Evolutionary conservation across 2,329 filamentous ascomycete genomes (phyloP).

Genomic region (Nemania serpens): DNA sequence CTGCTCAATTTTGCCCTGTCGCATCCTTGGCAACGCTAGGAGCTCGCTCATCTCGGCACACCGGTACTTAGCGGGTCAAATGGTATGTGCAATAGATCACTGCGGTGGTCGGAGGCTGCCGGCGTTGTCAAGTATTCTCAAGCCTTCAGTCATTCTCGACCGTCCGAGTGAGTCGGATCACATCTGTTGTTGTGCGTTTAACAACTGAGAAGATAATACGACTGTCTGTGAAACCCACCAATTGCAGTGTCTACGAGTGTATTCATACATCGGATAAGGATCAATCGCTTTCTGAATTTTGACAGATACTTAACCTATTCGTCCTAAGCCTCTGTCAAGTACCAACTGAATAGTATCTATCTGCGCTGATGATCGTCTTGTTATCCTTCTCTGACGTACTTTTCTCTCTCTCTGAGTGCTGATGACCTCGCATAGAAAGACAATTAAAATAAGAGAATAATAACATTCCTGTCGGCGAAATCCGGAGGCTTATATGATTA

Average conservation of each 20-base stretch:
- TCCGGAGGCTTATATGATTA: constrained; percentile 11
- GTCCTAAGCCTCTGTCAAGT: too few relatives aligned
- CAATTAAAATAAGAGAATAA: neutral
- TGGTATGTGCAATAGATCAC: neutral
- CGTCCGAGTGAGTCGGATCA: too few relatives aligned
- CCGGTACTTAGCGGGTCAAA: constrained; percentile 1
- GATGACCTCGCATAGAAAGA: constrained; percentile 15
- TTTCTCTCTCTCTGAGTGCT: too few relatives aligned
- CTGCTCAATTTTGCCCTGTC: constrained; percentile 10
- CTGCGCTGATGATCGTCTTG: too few relatives aligned
- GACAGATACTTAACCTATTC: too few relatives aligned
- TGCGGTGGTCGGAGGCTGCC: constrained; percentile 10
- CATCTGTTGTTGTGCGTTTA: neutral
- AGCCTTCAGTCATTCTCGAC: too few relatives aligned
- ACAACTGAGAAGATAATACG: neutral
- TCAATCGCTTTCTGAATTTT: too few relatives aligned
- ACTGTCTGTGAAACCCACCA: too few relatives aligned
- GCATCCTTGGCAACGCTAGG: constrained; percentile 9
- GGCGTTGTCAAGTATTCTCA: neutral
- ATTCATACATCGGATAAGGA: too few relatives aligned
- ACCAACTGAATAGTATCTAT: too few relatives aligned
- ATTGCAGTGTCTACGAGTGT: too few relatives aligned
- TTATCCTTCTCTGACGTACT: too few relatives aligned
- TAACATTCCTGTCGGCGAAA: constrained; percentile 10
- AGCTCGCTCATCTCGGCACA: constrained; percentile 22